Percentiles rank a stretch among this genome's conserved stretches.
These are phyloP conservation scores for Udeniomyces megalosporus DNA, from an alignment of 768 basidiomycete genomes.

Conservation along the genomic window DNA sequence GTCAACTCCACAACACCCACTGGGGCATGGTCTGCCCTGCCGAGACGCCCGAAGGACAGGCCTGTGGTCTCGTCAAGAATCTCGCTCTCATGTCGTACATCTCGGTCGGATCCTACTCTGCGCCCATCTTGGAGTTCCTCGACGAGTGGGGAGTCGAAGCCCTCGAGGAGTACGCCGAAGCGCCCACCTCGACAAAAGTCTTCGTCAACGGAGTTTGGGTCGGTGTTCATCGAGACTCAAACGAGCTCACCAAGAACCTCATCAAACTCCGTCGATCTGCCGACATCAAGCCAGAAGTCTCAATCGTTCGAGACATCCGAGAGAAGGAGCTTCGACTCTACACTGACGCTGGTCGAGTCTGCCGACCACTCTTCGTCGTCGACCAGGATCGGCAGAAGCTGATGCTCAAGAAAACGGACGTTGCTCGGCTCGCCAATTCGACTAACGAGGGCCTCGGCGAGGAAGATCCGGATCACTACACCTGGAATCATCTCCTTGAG, in stretches of 20 bases:
- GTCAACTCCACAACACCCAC: conserved; percentile 96
- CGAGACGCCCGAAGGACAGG: conserved; percentile 98
- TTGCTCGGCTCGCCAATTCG: conserved; percentile 44
- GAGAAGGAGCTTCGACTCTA: conserved; percentile 87
- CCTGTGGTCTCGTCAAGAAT: conserved; percentile 98
- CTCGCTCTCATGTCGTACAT: conserved; percentile 94
- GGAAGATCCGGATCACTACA: conserved; percentile 33
- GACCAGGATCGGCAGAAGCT: conserved; percentile 63
- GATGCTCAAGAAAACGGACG: conserved; percentile 63
- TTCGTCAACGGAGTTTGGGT: conserved; percentile 99
- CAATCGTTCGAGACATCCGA: conserved; percentile 91
- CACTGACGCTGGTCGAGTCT: conserved; percentile 92
- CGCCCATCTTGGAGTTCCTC: conserved; percentile 92
- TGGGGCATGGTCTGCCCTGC: conserved; percentile 99
- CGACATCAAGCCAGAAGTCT: conserved; percentile 89
- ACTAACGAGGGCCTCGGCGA: conserved; percentile 38
- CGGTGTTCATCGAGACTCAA: conserved; percentile 91
- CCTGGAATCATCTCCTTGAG: conserved; percentile 72
- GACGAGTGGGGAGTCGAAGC: conserved; percentile 97
- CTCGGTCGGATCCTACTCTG: conserved; percentile 89
- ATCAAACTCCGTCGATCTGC: conserved; percentile 82
- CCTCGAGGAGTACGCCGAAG: conserved; percentile 65
- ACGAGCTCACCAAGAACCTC: conserved; percentile 79
- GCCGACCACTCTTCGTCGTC: conserved; percentile 92
- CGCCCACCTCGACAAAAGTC: conserved; percentile 72